Conservation (phyloP, 345 rosid species). For the Citrus unshiu region DNA sequence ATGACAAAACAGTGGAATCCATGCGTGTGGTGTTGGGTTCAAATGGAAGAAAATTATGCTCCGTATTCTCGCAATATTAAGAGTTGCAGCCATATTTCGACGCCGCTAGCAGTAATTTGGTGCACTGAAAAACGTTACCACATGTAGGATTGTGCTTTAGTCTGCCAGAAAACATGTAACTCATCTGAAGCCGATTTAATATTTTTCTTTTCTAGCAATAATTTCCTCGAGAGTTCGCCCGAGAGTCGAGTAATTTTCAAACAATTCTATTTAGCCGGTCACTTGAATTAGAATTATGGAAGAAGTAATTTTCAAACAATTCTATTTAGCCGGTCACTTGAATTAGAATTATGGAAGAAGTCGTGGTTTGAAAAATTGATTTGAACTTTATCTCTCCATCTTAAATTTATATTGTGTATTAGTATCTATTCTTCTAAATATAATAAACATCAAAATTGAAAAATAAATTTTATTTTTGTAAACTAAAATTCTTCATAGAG, state of each 20-base stretch:
- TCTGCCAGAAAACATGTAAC: too few relatives aligned
- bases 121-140: conserved; percentile 50
- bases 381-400: conserved; percentile 14
- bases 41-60: conserved; percentile 70
- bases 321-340: too few relatives aligned
- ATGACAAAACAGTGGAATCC: conserved; percentile 23
- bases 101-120: conserved; percentile 75
- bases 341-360: neutral
- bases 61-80: conserved; percentile 76
- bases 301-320: too few relatives aligned
- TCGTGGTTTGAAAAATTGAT: conserved; percentile 30
- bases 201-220: neutral
- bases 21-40: conserved; percentile 68
- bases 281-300: neutral
- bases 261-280: too few relatives aligned
- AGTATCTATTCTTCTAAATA: too few relatives aligned
- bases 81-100: conserved; percentile 79
- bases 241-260: too few relatives aligned
- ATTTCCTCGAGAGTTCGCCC: fast-evolving
- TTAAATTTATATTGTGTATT: too few relatives aligned
- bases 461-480: too few relatives aligned
- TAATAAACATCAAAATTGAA: too few relatives aligned
- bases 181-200: too few relatives aligned
- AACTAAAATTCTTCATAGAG: too few relatives aligned
- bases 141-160: too few relatives aligned